Base-by-base conservation (phyloP, 2,329 filamentous ascomycete genomes). In the Fulvia fulva region DNA sequence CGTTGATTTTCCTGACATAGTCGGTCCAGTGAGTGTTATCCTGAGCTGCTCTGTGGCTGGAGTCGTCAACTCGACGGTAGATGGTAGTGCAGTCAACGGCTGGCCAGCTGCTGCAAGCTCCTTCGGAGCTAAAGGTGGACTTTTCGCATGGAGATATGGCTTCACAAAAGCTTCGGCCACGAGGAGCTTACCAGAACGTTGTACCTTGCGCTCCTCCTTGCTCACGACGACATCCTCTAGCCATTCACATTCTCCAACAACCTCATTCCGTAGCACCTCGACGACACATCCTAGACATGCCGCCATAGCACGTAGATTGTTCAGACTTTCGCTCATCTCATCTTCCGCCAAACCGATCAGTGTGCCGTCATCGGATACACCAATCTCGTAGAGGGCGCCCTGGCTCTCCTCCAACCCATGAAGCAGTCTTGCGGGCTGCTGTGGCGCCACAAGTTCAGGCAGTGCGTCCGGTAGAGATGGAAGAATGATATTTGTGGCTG, bases 321-420 rank as follows among this genome's bases (percentile, higher is more conserved):
- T 83, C 60, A 97, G 80, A 71, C 91, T 97, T 74, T 97, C 93
- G 61, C 93, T 85, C 81, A 99, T 84, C 74, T 99, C 94, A 70
- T 97, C 91, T 63, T 89, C 86, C 1, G 90, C 89, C 49, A 99
- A 79, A 0, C 94, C 94, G 44, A 96, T 85, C 58, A 99, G 86
- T 0, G 88, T 91, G 7, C 94, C 94, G 76, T 97, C 91, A 72
- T 99, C 94, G 26, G 92, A 89, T 9, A 99, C 91, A 0, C 94
- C 94, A 72, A 99, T 96, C 73, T 99, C 93, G 67, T 99, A 99
- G 51, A 97, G 75, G 0, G 94, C 94, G 5, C 94, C 94, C 65
- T 90, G 88, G 16, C 91, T 97, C 71, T 96, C 92, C 71, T 97
- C 93, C 8, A 99, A 78, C 0, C 94, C 91, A 1, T 92, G 83